Evolutionary conservation across 306 rosid species (phyloP), one percentile per base, ranked within the genome.

Genomic region (Cercis canadensis): DNA sequence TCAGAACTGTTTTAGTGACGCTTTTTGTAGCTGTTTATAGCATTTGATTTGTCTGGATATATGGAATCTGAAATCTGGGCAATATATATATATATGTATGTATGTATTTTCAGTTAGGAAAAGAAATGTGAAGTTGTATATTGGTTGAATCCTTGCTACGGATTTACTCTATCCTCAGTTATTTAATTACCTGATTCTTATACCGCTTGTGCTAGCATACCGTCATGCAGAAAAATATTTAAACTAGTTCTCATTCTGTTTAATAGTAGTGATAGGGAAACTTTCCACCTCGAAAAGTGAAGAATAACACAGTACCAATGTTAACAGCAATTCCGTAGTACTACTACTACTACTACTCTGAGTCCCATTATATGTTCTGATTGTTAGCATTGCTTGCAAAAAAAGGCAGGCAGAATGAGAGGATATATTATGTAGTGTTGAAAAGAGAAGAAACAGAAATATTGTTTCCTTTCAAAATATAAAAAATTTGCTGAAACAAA

Each of bases 351-450:
- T 41, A 24, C 37, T 40, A 39, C 21, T 37, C n/a, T 8, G 29
- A 59, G 49, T 54, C 43, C 6, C 13, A 11, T n/a, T 18, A 9
- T 18, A 32, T 73, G 51, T n/a, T 36, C 31, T 54, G 55, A 65
- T 65, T 65, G 8, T 13, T 29, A 75, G 17, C 63, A n/a, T n/a
- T 51, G 39, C 17, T 34, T 9, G 41, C 75, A 75, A 75, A 75
- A 49, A 70, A 59, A 67, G 75, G 75, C 4, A 76, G 56, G n/a
- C n/a, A 31, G 4, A 9, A 3, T 53, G 29, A 17, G n/a, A n/a
- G n/a, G n/a, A n/a, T n/a, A n/a, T n/a, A n/a, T n/a, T n/a, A n/a
- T n/a, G n/a, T n/a, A n/a, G n/a, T n/a, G n/a, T n/a, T n/a, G n/a
- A n/a, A n/a, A n/a, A n/a, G n/a, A n/a, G n/a, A n/a, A n/a, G n/a